Percentiles rank a stretch among this genome's conserved stretches.
These are phyloP conservation scores for Alloteropsis angusta DNA, from an alignment of 202 grass and related monocot genomes.

Conservation along the genomic window DNA sequence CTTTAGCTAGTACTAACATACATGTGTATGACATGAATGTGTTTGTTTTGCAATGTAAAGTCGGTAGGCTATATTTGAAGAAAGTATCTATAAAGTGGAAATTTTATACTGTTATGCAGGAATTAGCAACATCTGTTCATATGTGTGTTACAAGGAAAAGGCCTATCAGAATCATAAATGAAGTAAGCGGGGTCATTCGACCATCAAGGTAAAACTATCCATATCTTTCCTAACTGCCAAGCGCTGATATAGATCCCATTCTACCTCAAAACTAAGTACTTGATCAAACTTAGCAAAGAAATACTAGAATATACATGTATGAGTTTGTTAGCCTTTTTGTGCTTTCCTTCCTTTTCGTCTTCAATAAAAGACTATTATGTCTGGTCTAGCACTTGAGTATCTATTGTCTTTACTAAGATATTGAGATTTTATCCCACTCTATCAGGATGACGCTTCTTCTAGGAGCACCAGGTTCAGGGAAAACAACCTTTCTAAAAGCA, in stretches of 20 bases:
- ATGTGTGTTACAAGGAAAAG: conserved; percentile 56
- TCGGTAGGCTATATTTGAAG: neutral
- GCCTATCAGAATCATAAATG: conserved; percentile 60
- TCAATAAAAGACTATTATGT: neutral
- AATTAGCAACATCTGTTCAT: conserved; percentile 42
- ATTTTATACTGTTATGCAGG: conserved; percentile 27
- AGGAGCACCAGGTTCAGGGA: conserved; percentile 69
- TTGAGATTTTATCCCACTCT: conserved; percentile 2
- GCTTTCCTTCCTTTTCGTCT: neutral
- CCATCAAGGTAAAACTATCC: conserved; percentile 46
- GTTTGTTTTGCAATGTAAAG: conserved; percentile 4
- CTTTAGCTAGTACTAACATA: neutral
- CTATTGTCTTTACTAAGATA: neutral
- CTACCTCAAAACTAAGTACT: neutral
- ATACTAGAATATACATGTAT: neutral
- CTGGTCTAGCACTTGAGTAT: neutral
- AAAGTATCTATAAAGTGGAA: neutral
- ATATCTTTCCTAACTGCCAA: neutral
- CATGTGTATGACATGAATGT: neutral
- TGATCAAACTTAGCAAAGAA: neutral
- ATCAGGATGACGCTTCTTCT: conserved; percentile 80
- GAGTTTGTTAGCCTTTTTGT: neutral
- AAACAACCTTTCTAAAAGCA: conserved; percentile 59
- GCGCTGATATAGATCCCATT: neutral
- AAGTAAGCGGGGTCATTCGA: conserved; percentile 52